Percentiles rank a stretch among this genome's conserved stretches.
Evolutionary conservation across 192 early-diverging fungal genomes (phyloP).

Genomic region (Backusella liffmaniae): DNA sequence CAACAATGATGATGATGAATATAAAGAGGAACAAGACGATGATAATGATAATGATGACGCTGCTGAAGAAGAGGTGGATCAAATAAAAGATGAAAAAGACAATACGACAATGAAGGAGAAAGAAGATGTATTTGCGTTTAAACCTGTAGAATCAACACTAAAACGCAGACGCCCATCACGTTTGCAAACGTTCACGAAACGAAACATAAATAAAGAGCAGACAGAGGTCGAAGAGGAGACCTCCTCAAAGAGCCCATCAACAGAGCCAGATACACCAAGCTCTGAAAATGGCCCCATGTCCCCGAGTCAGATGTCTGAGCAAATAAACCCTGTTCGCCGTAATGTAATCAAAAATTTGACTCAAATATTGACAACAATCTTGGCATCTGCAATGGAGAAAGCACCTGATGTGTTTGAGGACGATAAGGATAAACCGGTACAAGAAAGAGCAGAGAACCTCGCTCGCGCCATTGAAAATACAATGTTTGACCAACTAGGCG

Average conservation of each 20-base stretch:
- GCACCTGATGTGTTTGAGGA: constrained; percentile 24
- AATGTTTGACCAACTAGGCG: constrained; percentile 46
- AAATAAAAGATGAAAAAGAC: neutral
- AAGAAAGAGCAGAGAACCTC: constrained; percentile 35
- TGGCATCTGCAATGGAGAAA: constrained; percentile 14
- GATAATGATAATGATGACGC: neutral
- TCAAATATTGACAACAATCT: constrained; percentile 29
- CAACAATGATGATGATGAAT: neutral
- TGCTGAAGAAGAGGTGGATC: neutral
- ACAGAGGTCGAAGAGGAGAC: neutral
- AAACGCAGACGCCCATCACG: neutral
- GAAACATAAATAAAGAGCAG: neutral
- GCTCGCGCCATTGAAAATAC: constrained; percentile 49
- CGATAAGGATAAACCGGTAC: constrained; percentile 12
- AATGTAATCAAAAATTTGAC: constrained; percentile 48
- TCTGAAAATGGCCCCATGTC: constrained; percentile 13
- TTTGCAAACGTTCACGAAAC: neutral
- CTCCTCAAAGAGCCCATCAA: neutral
- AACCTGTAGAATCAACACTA: neutral
- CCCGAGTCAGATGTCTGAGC: constrained; percentile 13
- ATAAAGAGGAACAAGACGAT: neutral
- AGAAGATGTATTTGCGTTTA: neutral
- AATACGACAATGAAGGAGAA: neutral
- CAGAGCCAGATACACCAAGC: neutral
- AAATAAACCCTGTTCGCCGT: constrained; percentile 44